Conservation (phyloP, 257 asterid species). For the Capsicum chinense region DNA sequence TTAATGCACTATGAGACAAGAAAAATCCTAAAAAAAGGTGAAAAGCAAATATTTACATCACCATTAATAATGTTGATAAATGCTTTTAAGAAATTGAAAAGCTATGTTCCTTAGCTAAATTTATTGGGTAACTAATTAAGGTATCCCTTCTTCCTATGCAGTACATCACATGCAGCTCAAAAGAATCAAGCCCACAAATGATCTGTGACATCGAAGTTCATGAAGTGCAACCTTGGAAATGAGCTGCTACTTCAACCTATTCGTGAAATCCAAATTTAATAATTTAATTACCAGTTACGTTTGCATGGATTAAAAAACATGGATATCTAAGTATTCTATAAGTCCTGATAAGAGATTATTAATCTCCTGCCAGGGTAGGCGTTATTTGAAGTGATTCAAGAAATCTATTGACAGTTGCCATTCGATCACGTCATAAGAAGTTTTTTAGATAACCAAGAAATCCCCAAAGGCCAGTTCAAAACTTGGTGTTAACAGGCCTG, state of each 20-base stretch:
- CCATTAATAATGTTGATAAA: neutral
- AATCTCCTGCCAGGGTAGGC: neutral
- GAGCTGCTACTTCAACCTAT: conserved; percentile 27
- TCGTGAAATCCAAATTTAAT: neutral
- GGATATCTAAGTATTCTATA: neutral
- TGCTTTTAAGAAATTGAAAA: conserved; percentile 11
- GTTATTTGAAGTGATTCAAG: neutral
- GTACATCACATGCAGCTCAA: conserved; percentile 24
- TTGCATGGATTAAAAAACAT: neutral
- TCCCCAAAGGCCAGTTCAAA: neutral
- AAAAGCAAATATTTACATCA: neutral
- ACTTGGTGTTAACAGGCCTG: neutral
- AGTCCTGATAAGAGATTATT: neutral
- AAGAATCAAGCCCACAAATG: conserved; percentile 18
- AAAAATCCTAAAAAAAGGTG: neutral
- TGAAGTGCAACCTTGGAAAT: neutral
- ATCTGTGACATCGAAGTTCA: conserved; percentile 22
- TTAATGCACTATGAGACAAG: neutral
- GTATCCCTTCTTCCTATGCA: neutral
- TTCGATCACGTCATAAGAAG: neutral
- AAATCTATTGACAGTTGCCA: neutral
- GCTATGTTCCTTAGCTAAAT: neutral
- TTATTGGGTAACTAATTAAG: neutral
- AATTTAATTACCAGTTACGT: conserved; percentile 5
- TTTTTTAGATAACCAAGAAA: neutral